phyloP scores from a whole-genome alignment of 1,284 basidiomycete genomes.

The Blastosporella zonata region DNA sequence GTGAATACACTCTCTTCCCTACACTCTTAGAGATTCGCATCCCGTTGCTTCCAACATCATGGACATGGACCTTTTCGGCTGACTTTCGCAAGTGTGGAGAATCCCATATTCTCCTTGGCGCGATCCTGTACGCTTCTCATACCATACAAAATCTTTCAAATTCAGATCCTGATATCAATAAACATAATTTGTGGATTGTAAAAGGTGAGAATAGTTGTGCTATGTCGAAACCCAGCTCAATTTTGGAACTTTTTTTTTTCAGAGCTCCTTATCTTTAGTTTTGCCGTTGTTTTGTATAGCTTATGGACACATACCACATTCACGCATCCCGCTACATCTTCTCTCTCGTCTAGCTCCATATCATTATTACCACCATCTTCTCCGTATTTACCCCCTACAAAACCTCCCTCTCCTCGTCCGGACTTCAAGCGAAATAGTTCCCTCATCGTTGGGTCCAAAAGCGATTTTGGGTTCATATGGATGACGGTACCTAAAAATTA shows the following conservation, averaged over 20 bases:
- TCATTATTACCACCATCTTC: constrained; percentile 24
- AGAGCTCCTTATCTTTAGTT: constrained; percentile 62
- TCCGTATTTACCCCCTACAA: constrained; percentile 19
- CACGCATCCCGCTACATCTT: constrained; percentile 12
- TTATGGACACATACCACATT: constrained; percentile 56
- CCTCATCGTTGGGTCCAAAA: constrained; percentile 29
- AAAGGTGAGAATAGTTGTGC: constrained; percentile 34
- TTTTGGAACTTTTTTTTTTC: neutral
- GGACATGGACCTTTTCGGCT: constrained; percentile 42
- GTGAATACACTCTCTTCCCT: constrained; percentile 40
- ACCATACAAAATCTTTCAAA: constrained; percentile 25
- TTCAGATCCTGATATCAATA: constrained; percentile 18
- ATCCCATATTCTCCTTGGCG: constrained; percentile 50
- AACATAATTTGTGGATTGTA: constrained; percentile 40
- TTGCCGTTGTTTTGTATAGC: constrained; percentile 60
- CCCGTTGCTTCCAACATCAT: constrained; percentile 38
- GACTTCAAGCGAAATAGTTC: constrained; percentile 39
- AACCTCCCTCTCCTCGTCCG: constrained; percentile 38
- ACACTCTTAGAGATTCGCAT: constrained; percentile 39
- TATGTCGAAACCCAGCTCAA: neutral
- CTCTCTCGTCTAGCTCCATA: constrained; percentile 19
- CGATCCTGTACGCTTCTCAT: constrained; percentile 44
- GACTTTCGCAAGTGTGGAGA: constrained; percentile 59
- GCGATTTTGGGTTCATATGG: constrained; percentile 72
- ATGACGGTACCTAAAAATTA: constrained; percentile 90